Evolutionary conservation across 441 rosid species (phyloP).

Genomic region (Erodium texanum): DNA sequence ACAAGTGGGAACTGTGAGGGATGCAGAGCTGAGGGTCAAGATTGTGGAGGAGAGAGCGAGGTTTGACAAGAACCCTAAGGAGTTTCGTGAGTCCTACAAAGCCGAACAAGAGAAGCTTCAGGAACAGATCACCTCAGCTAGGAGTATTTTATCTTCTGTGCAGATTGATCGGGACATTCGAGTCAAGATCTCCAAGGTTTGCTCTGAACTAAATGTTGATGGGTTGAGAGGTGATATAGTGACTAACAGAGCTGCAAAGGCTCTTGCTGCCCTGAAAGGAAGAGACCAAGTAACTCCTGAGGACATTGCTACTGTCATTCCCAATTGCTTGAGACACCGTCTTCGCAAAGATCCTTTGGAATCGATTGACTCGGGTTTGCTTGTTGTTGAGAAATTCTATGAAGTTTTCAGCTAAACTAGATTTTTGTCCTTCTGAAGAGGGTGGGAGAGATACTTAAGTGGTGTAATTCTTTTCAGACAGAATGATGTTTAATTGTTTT

Average conservation of each 20-base stretch:
- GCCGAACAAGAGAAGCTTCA: slow-evolving; percentile 74
- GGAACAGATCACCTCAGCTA: slow-evolving; percentile 60
- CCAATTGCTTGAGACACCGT: slow-evolving; percentile 86
- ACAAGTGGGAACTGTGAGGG: slow-evolving; percentile 87
- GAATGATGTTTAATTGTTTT: background rate
- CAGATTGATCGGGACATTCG: slow-evolving; percentile 69
- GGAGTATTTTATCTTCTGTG: slow-evolving; percentile 54
- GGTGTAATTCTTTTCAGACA: slow-evolving; percentile 13
- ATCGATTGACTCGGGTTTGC: slow-evolving; percentile 84
- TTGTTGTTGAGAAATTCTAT: slow-evolving; percentile 77
- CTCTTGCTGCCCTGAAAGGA: slow-evolving; percentile 74
- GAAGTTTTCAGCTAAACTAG: slow-evolving; percentile 53
- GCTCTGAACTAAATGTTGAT: slow-evolving; percentile 79
- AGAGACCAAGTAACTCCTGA: slow-evolving; percentile 68
- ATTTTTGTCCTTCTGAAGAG: background rate
- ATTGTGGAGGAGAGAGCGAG: slow-evolving; percentile 86
- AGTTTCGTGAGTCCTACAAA: slow-evolving; percentile 62
- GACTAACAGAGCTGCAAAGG: slow-evolving; percentile 87
- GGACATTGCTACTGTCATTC: slow-evolving; percentile 86
- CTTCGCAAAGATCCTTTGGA: slow-evolving; percentile 94
- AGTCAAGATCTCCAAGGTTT: slow-evolving; percentile 90
- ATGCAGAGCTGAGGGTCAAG: slow-evolving; percentile 85
- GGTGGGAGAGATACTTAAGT: slow-evolving; percentile 5
- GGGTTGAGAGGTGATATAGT: slow-evolving; percentile 93
- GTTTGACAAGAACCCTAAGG: slow-evolving; percentile 77